Conservation (phyloP, 257 asterid species). For the Solanum piurae region DNA sequence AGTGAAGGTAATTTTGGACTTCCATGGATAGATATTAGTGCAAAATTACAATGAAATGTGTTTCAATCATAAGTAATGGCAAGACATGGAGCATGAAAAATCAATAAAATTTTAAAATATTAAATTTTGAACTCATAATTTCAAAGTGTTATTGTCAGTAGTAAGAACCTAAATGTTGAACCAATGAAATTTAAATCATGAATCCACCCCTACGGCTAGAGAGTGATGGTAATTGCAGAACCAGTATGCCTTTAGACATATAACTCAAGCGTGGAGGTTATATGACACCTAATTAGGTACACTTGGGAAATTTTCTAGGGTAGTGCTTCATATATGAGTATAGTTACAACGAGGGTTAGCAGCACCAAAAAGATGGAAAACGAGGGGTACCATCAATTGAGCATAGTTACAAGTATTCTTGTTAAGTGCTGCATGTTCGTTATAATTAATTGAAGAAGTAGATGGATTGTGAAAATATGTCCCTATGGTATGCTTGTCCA, state of each 20-base stretch:
- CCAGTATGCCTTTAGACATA: not conserved
- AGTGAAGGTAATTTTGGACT: conserved; percentile 8
- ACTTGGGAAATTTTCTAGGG: not conserved
- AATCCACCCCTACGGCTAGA: not conserved
- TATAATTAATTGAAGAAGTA: not conserved
- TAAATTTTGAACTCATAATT: too few relatives aligned
- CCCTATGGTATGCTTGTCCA: too few relatives aligned
- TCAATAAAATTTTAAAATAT: not conserved
- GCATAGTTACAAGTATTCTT: not conserved
- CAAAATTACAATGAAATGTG: not conserved
- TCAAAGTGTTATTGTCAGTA: not conserved
- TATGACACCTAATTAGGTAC: not conserved
- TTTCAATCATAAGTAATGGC: not conserved
- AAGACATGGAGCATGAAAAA: not conserved
- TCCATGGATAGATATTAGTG: not conserved
- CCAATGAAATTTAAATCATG: not conserved
- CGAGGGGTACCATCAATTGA: not conserved
- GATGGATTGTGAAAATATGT: not conserved
- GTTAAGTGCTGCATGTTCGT: not conserved
- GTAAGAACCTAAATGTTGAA: not conserved
- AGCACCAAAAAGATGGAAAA: not conserved
- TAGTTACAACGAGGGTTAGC: not conserved
- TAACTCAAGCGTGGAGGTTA: not conserved
- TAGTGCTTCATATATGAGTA: not conserved
- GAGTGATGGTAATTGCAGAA: not conserved